These are phyloP conservation scores for Cladorrhinum sp. DNA, from an alignment of 2,329 filamentous ascomycete genomes.

Conservation along the genomic window DNA sequence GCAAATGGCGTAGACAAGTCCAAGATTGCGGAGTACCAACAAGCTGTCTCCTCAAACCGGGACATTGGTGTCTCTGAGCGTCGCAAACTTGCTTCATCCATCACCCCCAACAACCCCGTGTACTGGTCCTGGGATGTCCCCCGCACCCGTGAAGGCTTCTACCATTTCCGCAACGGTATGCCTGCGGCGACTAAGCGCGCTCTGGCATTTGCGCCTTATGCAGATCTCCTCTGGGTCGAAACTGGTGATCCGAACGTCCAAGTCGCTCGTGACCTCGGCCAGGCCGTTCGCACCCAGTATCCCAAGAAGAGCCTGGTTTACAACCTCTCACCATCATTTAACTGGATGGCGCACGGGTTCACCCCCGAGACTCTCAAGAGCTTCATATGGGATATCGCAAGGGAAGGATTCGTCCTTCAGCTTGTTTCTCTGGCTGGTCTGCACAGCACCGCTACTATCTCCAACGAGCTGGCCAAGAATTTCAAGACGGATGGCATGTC, in stretches of 20 bases:
- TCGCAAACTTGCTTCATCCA: constrained; percentile 65
- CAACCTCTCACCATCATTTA: constrained; percentile 95
- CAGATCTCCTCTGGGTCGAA: constrained; percentile 96
- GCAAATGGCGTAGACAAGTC: constrained; percentile 60
- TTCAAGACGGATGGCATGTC: constrained; percentile 95
- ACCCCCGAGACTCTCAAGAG: constrained; percentile 75
- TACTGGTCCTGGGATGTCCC: constrained; percentile 90
- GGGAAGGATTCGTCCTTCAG: constrained; percentile 74
- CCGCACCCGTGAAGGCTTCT: constrained; percentile 88
- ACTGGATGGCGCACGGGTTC: constrained; percentile 97
- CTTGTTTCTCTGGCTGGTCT: constrained; percentile 64
- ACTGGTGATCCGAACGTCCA: constrained; percentile 83
- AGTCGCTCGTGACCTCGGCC: constrained; percentile 72
- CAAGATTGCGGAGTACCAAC: constrained; percentile 66
- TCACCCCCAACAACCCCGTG: constrained; percentile 60
- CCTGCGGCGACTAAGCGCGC: constrained; percentile 87
- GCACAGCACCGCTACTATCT: constrained; percentile 62
- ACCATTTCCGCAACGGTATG: constrained; percentile 85
- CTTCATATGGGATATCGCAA: constrained; percentile 95
- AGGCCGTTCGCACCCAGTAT: constrained; percentile 65
- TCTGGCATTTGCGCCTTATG: constrained; percentile 85
- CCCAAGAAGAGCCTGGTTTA: constrained; percentile 91
- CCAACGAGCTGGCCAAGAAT: constrained; percentile 70
- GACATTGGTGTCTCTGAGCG: constrained; percentile 77
- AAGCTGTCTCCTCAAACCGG: constrained; percentile 58